Evolutionary conservation across 805 yeast species (phyloP).

Genomic region (Metschnikowia arizonensis): DNA sequence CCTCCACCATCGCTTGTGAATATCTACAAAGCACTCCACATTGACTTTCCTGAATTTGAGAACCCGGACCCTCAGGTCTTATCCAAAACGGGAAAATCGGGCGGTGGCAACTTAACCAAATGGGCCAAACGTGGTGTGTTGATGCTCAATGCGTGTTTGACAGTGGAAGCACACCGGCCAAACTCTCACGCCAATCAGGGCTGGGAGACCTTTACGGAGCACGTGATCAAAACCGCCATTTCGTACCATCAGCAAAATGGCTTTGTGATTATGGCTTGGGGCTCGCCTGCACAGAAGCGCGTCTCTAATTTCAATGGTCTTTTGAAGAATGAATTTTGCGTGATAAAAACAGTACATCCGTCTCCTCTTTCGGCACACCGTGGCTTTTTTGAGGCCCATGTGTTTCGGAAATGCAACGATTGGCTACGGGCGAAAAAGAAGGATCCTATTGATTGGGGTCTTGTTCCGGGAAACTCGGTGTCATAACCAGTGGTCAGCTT

Average conservation of each 20-base stretch:
- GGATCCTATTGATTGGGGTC: slow-evolving; percentile 63
- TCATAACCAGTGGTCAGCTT: too few relatives aligned
- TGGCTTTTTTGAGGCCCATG: slow-evolving; percentile 73
- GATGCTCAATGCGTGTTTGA: slow-evolving; percentile 79
- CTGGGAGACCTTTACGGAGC: slow-evolving; percentile 87
- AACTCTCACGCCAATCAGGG: slow-evolving; percentile 88
- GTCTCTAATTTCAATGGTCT: slow-evolving; percentile 35
- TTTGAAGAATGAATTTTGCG: slow-evolving; percentile 37
- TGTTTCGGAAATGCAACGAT: slow-evolving; percentile 69
- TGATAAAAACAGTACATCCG: slow-evolving; percentile 83
- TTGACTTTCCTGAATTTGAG: slow-evolving; percentile 62
- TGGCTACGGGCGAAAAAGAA: slow-evolving; percentile 54
- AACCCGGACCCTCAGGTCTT: slow-evolving; percentile 42
- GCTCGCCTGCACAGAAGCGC: slow-evolving; percentile 65
- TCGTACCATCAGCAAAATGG: slow-evolving; percentile 47
- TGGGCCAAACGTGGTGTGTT: slow-evolving; percentile 92
- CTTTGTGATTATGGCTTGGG: slow-evolving; percentile 78
- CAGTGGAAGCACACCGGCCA: slow-evolving; percentile 91
- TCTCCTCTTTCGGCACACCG: slow-evolving; percentile 89
- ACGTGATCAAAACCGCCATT: slow-evolving; percentile 54
- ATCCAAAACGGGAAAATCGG: slow-evolving; percentile 26
- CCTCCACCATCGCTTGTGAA: slow-evolving; percentile 83
- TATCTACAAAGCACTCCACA: slow-evolving; percentile 72
- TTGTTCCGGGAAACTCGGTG: slow-evolving; percentile 25
- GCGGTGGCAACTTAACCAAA: slow-evolving; percentile 63